Percentiles rank a stretch among this genome's conserved stretches.
These are phyloP conservation scores for Kalaharituber pfeilii DNA, from an alignment of 2,329 filamentous ascomycete species.

Conservation along the genomic window DNA sequence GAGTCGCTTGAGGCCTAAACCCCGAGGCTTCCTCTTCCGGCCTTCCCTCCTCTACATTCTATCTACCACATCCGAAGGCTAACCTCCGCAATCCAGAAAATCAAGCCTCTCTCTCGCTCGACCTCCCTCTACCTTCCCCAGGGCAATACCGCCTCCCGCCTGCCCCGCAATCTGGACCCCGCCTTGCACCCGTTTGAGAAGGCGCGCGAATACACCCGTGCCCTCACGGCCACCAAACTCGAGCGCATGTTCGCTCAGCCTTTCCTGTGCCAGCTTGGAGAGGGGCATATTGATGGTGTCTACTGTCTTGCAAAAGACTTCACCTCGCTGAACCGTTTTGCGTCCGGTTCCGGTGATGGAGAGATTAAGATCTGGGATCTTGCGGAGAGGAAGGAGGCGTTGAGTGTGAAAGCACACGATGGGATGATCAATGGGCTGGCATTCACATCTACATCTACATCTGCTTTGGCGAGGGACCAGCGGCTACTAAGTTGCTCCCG, in stretches of 20 bases:
- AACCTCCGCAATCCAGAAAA: conserved; percentile 31
- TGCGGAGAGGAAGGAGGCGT: conserved; percentile 52
- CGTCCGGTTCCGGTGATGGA: conserved; percentile 77
- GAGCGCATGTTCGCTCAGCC: conserved; percentile 81
- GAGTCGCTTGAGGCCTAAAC: no score
- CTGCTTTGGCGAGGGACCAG: conserved; percentile 41
- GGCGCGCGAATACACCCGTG: conserved; percentile 66
- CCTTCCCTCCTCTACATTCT: background rate
- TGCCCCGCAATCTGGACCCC: conserved; percentile 60
- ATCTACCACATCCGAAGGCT: background rate
- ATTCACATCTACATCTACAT: conserved; percentile 58
- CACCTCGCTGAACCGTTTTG: conserved; percentile 52
- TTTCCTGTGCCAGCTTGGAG: conserved; percentile 71
- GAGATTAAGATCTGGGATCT: conserved; percentile 88
- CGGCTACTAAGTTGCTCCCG: conserved; percentile 74
- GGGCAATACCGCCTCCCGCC: conserved; percentile 46
- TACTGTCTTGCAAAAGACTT: conserved; percentile 70
- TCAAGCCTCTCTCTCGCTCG: conserved; percentile 50
- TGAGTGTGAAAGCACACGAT: conserved; percentile 69
- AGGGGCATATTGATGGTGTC: conserved; percentile 80
- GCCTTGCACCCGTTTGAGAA: conserved; percentile 80
- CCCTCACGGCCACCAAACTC: conserved; percentile 71
- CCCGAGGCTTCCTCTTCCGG: no score
- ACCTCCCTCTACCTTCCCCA: conserved; percentile 43
- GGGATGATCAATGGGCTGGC: conserved; percentile 83